These are phyloP conservation scores for Diaporthe ampelina DNA, from an alignment of 2,329 filamentous ascomycete genomes.

Conservation along the genomic window DNA sequence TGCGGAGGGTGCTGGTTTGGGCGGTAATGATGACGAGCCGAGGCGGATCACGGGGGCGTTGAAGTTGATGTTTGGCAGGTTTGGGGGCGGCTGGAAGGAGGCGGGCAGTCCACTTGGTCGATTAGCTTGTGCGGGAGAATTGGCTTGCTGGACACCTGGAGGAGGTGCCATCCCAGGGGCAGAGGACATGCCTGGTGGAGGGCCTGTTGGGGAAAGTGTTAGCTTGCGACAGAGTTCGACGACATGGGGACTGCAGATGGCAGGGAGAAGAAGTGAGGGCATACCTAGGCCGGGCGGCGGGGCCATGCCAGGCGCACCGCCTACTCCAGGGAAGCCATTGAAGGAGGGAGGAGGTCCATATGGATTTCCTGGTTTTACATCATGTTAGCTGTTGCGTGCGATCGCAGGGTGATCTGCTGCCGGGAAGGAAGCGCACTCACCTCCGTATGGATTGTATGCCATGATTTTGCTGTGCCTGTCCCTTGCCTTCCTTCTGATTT, in stretches of 20 bases:
- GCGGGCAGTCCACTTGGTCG: conserved; percentile 84
- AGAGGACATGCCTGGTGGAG: conserved; percentile 84
- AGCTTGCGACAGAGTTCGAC: conserved; percentile 27
- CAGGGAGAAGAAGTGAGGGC: conserved; percentile 46
- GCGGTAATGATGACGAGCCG: conserved; percentile 74
- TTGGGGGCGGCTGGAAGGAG: conserved; percentile 89
- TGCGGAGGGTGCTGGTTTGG: conserved; percentile 67
- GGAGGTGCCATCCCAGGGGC: conserved; percentile 85
- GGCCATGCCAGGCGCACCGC: conserved; percentile 76
- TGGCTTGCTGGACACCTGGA: conserved; percentile 83
- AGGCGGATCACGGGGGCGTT: conserved; percentile 96
- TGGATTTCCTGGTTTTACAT: conserved; percentile 59
- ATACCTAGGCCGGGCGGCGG: conserved; percentile 87
- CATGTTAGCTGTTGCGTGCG: neutral
- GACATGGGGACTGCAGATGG: neutral
- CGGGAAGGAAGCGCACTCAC: conserved; percentile 50
- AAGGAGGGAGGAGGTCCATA: conserved; percentile 85
- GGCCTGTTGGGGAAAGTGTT: conserved; percentile 61
- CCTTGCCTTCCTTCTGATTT: neutral
- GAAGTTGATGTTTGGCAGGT: conserved; percentile 98
- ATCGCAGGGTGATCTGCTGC: neutral
- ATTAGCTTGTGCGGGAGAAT: conserved; percentile 77
- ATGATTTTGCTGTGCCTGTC: conserved; percentile 51
- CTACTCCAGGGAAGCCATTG: conserved; percentile 75
- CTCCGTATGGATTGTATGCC: conserved; percentile 74